Conservation (phyloP, 345 rosid genomes). For the Linum tenue region DNA sequence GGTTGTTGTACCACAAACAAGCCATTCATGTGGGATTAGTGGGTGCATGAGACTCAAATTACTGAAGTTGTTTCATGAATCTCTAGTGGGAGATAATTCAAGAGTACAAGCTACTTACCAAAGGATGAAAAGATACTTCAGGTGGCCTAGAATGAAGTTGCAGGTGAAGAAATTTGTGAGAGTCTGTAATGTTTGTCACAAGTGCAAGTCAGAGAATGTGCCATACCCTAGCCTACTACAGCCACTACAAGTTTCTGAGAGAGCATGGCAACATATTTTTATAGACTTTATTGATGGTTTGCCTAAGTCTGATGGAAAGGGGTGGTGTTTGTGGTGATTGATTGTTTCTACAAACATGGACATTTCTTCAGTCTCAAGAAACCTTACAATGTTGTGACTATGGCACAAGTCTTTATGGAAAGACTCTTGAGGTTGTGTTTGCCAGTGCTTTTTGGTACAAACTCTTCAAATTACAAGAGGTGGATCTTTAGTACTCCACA, state of each 20-base stretch:
- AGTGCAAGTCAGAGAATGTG: neutral
- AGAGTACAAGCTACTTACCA: too few relatives aligned
- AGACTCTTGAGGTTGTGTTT: neutral
- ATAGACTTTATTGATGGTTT: neutral
- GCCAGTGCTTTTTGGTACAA: neutral
- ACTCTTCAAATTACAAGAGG: neutral
- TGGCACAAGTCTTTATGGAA: neutral
- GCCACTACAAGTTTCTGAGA: neutral
- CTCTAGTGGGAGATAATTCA: too few relatives aligned
- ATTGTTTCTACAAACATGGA: neutral
- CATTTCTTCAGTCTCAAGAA: neutral
- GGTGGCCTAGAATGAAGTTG: neutral
- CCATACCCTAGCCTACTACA: neutral
- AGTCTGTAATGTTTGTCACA: neutral
- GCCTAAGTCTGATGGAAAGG: neutral
- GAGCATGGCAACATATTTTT: neutral
- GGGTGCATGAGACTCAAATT: too few relatives aligned
- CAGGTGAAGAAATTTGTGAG: neutral
- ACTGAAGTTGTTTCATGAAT: too few relatives aligned
- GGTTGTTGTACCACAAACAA: too few relatives aligned
- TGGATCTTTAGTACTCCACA: neutral
- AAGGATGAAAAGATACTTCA: too few relatives aligned
- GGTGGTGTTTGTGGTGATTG: neutral
- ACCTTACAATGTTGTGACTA: neutral
- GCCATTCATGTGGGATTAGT: too few relatives aligned